Percentiles rank a stretch among this genome's conserved stretches.
phyloP scores from a whole-genome alignment of 208 protist species.

The Spongospora subterranea region DNA sequence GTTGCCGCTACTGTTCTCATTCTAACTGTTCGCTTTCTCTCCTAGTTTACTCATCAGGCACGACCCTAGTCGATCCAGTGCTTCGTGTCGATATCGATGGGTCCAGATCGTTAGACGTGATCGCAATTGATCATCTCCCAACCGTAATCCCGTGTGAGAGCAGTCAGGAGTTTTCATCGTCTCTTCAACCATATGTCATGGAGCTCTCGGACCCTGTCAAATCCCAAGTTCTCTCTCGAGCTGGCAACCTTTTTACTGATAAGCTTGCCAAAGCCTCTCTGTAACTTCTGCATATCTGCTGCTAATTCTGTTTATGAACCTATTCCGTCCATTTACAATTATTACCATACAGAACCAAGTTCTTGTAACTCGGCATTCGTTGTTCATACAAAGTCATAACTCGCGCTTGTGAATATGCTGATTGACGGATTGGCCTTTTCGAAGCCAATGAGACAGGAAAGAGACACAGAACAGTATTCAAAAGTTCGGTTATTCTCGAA shows the following conservation, averaged over 20 bases:
- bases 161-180: constrained; percentile 19
- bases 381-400: no score
- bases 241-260: neutral
- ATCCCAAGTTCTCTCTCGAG: neutral
- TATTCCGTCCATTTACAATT: neutral
- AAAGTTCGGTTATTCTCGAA: no score
- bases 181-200: constrained; percentile 23
- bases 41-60: constrained; percentile 15
- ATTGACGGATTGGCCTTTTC: no score
- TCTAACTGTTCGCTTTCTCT: neutral
- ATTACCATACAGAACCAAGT: neutral
- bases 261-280: neutral
- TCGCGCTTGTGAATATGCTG: no score
- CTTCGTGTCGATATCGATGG: constrained; percentile 12
- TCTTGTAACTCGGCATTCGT: neutral
- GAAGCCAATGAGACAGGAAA: no score
- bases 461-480: no score
- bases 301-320: neutral
- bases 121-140: constrained; percentile 56
- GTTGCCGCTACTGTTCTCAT: neutral
- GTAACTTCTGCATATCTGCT: neutral
- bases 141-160: constrained; percentile 52
- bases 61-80: constrained; percentile 8
- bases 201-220: neutral
- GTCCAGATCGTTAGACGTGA: neutral